Percentiles rank a stretch among this genome's conserved stretches.
Conservation (phyloP, 345 rosid genomes). For the Eucalyptus erythrocorys region DNA sequence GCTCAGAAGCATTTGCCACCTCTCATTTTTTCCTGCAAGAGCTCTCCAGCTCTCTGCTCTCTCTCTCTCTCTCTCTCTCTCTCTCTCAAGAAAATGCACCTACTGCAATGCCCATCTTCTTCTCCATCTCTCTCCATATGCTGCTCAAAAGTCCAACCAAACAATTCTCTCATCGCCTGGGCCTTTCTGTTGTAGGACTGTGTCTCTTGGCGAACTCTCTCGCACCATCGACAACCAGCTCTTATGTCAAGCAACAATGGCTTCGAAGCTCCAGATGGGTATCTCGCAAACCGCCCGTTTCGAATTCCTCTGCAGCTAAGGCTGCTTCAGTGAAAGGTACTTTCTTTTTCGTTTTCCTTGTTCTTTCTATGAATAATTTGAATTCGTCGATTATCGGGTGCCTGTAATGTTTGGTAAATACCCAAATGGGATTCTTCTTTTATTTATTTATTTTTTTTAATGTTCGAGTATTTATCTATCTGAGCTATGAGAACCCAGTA, state of each 20-base stretch:
- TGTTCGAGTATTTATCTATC: not conserved
- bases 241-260: not conserved
- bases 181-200: not conserved
- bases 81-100: not conserved
- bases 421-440: not conserved
- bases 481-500: not conserved
- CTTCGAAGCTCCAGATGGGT: not conserved
- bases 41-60: not conserved
- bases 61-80: not conserved
- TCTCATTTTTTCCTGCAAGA: not conserved
- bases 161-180: not conserved
- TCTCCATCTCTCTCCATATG: not conserved
- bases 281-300: not conserved
- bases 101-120: not conserved
- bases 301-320: conserved; percentile 10
- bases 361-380: not conserved
- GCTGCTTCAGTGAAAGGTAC: conserved; percentile 54
- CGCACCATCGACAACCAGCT: not conserved
- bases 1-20: not conserved
- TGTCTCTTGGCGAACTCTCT: not conserved
- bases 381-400: not conserved
- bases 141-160: not conserved
- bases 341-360: not conserved
- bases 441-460: not conserved
- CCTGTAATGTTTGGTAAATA: not conserved